Conservation (phyloP, 352 stramenopile genomes). For the Aphanomyces invadans region DNA sequence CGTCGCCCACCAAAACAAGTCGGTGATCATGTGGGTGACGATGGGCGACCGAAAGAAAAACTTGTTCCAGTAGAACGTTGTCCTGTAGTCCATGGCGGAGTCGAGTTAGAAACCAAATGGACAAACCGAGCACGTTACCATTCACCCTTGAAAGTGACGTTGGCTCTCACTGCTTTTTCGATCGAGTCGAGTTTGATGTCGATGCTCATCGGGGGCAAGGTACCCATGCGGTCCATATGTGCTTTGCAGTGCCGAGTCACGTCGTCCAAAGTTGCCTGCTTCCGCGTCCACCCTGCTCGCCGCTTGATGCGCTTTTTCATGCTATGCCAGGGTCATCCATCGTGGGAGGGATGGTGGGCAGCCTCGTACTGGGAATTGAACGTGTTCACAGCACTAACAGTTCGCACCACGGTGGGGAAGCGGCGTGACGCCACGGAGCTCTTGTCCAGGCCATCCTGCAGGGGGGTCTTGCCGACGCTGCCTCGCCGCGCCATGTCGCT, state of each 20-base stretch:
- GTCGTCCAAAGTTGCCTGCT: constrained; percentile 3
- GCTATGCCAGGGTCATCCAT: too few relatives aligned
- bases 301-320: constrained; percentile 4
- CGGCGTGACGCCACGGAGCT: background rate
- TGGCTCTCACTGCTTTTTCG: background rate
- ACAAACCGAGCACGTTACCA: background rate
- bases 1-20: constrained; percentile 13
- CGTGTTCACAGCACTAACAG: background rate
- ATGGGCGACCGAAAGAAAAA: constrained; percentile 20
- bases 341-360: too few relatives aligned
- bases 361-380: background rate
- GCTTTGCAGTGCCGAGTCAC: constrained; percentile 11
- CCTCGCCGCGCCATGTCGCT: background rate
- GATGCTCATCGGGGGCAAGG: background rate
- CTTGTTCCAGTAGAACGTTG: constrained; percentile 16
- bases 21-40: constrained; percentile 7
- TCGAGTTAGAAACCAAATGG: background rate
- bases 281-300: constrained; percentile 7
- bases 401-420: background rate
- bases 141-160: constrained; percentile 12
- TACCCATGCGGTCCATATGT: constrained; percentile 8
- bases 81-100: too few relatives aligned
- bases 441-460: background rate
- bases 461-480: background rate
- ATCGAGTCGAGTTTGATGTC: constrained; percentile 20